Base-by-base conservation (phyloP, 179 eudicot genomes). In the Carnegiea gigantea region DNA sequence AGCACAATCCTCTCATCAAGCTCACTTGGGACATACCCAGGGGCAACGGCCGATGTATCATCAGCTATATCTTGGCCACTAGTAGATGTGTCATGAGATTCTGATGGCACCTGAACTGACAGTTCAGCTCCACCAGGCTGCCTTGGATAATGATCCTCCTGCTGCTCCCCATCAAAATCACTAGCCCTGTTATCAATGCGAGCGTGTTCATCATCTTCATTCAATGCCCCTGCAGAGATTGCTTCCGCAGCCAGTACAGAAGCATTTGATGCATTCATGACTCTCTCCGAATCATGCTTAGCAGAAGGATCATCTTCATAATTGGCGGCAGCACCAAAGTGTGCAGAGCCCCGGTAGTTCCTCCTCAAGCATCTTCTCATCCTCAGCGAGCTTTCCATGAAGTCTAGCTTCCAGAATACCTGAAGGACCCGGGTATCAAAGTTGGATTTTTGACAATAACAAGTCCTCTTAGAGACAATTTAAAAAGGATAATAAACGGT, bases 391-490 rank as follows among this genome's bases (percentile, higher is more conserved):
- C 93, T 96, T 86, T 96, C 99, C 91, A 92, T 91, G 82, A 84
- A 81, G 83, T 96, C 99, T 82, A 96, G 90, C 91, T 92, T 96
- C 97, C 98, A 96, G 87, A 94, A 94, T 26, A 92, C 88, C 99
- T 96, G 9, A 13, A 36, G 28, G 71, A 24, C 8, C 24, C 5
- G 46, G 74, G 33, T 13, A 67, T 33, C 33, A 70, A 18, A 36
- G 46, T 33, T 13, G 46, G 73, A 70, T 6, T 1, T 23, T 9
- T 44, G 9, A 30, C 72, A 62, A 62, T 6, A 76, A 24, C 64
- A 49, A 9, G 13, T 18, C 7, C 5, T 48, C 15, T 43, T 14
- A 49, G 6, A 49, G 36, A 67, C 71, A 67, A 14, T 67, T 12
- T 10, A 28, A 67, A 24, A 67, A 28, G 38, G 26, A 67, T 0